A percentile compares a stretch with the other conserved stretches of the same genome.
These are phyloP conservation scores for Talaromyces funiculosus DNA, from an alignment of 2,329 filamentous ascomycete genomes.

Conservation along the genomic window DNA sequence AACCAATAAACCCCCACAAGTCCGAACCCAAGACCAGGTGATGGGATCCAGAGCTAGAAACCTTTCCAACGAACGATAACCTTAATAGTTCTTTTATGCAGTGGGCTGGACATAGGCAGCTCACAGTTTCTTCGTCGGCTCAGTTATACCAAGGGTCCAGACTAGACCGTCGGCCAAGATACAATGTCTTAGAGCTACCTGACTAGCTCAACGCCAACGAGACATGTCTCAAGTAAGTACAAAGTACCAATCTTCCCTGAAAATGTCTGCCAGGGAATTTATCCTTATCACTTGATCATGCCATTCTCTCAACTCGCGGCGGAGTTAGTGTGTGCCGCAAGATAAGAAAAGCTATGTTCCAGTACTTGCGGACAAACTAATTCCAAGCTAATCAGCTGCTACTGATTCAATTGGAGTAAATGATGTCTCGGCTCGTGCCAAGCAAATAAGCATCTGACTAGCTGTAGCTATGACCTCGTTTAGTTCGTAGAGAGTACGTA, in stretches of 20 bases:
- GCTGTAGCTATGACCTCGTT: neutral
- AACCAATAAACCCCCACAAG: neutral
- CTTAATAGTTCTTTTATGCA: neutral
- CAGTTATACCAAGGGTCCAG: neutral
- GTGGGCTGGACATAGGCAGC: neutral
- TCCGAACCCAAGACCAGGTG: neutral
- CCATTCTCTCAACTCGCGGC: slow-evolving; percentile 1
- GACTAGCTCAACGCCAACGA: neutral
- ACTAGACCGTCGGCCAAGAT: neutral
- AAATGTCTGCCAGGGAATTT: neutral
- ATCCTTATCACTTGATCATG: neutral
- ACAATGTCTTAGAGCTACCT: slow-evolving; percentile 1
- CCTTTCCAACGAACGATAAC: neutral
- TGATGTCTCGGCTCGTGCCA: neutral
- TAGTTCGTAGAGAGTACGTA: neutral
- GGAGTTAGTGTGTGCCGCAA: neutral
- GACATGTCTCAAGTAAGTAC: slow-evolving; percentile 1
- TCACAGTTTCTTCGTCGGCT: neutral
- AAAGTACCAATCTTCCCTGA: neutral
- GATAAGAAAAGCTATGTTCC: neutral
- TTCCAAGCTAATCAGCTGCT: neutral
- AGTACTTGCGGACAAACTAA: neutral
- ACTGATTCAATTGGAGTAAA: neutral
- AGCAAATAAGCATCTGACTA: neutral
- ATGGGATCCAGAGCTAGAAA: neutral